Evolutionary conservation across 352 stramenopile species (phyloP), one percentile per base, ranked within the genome.

Genomic region (Phytophthora ramorum): DNA sequence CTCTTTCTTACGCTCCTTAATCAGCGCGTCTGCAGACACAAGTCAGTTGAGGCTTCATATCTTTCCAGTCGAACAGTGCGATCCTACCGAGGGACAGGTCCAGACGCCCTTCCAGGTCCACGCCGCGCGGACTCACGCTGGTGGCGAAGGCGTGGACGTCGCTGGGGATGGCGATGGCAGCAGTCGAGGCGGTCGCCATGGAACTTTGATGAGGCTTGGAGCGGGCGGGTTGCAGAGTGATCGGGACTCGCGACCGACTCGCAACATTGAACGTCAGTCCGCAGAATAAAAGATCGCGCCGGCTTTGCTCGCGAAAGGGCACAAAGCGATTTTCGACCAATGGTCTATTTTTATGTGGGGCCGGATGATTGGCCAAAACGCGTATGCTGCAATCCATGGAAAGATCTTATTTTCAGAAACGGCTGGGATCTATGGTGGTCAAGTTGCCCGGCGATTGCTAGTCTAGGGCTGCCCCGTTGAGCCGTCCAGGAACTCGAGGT

Each of bases 401-500:
- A 77, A 78, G 65, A 75, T 79, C 64, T 12, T 38, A 14, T 41
- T 59, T 59, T 44, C 45, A 14, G 30, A 55, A 55, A 28, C 28
- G 28, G 37, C 12, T 40, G 13, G 5, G 32, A 44, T 50, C 44
- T 50, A 34, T 34, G 43, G 8, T 48, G 19, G 41, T 30, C 41
- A 30, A 48, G 19, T 46, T 3, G 12, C 7, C 28, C 5, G 28
- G 0, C 28, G n/a, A 22, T 9, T 17, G 24, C 43, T 38, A 13
- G 16, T 16, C 46, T 81, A 94, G 1, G 87, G 87, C 57, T 95
- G 87, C 1, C 87, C 87, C 3, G 68, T 77, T 9, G 81, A 92
- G 37, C 63, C 63, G 55, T 92, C 82, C 0, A 95, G 73, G 64
- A 95, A 95, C 52, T 91, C 83, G 44, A 95, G 76, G 58, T 86